A percentile compares a stretch with the other conserved stretches of the same genome.
phyloP scores from a whole-genome alignment of 2,329 filamentous ascomycete species.

The Ophiosphaerella herpotricha region DNA sequence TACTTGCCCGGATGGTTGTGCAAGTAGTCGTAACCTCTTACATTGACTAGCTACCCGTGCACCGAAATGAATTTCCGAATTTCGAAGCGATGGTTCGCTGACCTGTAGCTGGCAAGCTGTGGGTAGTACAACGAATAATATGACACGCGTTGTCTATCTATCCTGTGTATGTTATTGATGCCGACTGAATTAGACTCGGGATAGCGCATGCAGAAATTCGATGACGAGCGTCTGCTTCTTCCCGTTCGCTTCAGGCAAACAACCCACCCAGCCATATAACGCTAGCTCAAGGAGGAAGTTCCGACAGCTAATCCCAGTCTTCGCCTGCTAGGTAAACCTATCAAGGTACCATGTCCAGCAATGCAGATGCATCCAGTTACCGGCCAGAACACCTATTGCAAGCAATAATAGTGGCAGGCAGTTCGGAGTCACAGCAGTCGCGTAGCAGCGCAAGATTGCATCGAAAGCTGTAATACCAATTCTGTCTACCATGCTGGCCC shows the following conservation, averaged over 20 bases:
- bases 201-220: conserved; percentile 19
- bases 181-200: conserved; percentile 13
- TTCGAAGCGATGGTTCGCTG: too few relatives aligned
- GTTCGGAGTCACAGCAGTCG: too few relatives aligned
- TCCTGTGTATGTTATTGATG: background rate
- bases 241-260: conserved; percentile 17
- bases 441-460: too few relatives aligned
- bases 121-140: conserved; percentile 2
- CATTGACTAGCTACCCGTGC: background rate
- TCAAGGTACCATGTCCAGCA: conserved; percentile 13
- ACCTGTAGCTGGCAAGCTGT: conserved; percentile 3
- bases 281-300: conserved; percentile 20
- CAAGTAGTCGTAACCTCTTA: background rate
- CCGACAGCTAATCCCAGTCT: conserved; percentile 4
- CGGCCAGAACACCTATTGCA: conserved; percentile 8
- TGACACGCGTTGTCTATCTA: conserved; percentile 8
- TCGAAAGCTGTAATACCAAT: too few relatives aligned
- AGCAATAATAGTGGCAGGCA: conserved; percentile 3
- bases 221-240: conserved; percentile 29
- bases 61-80: too few relatives aligned
- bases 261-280: conserved; percentile 5
- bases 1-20: background rate
- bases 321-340: conserved; percentile 11
- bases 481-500: too few relatives aligned
- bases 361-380: conserved; percentile 2